Evolutionary conservation across 2,329 filamentous ascomycete species (phyloP), one percentile per base, ranked within the genome.

Genomic region (Penicillium rolfsii): DNA sequence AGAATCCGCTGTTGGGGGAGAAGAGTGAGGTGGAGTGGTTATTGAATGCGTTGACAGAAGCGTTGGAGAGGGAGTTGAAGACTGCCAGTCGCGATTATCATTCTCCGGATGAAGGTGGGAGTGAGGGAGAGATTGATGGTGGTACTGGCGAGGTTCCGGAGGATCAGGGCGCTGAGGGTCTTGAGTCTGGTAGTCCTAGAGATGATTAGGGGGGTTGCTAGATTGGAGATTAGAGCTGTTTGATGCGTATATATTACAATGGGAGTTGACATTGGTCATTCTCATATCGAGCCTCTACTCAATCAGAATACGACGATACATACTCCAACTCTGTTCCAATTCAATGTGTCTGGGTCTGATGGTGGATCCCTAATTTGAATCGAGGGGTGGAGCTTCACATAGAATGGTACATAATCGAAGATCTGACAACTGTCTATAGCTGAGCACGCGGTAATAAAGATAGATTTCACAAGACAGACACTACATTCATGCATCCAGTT

Each of bases 21-120:
- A 79, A 76, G 56, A 74, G 73, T 52, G 79, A 81, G 65, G 72
- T 79, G 30, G 73, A 79, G 59, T 81, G 79, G 79, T 66, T 81
- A 14, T 64, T 81, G 35, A 72, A 76, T 58, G 72, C 73, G 41
- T 62, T 81, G 50, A 72, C 77, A 24, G 67, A 73, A 35, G 74
- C 70, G 9, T 62, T 81, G 49, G 77, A 81, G 61, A 64, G 68
- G 30, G 78, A 76, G 58, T 67, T 81, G 55, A 73, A 62, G 19
- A 55, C 38, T 22, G 72, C 76, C 60, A 71, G 68, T 58, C 67
- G 67, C 12, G 57, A 36, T 7, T 62, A 55, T 60, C 62, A 65
- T 58, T 41, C 57, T 5, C 36, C 55, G 19, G 56, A 56, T 36
- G 50, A 22, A 3, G 48, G 19, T 22, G 19, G 19, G 19, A 22